Percentiles rank a stretch among this genome's conserved stretches.
Evolutionary conservation across 257 asterid species (phyloP).

Genomic region (Mentha longifolia): DNA sequence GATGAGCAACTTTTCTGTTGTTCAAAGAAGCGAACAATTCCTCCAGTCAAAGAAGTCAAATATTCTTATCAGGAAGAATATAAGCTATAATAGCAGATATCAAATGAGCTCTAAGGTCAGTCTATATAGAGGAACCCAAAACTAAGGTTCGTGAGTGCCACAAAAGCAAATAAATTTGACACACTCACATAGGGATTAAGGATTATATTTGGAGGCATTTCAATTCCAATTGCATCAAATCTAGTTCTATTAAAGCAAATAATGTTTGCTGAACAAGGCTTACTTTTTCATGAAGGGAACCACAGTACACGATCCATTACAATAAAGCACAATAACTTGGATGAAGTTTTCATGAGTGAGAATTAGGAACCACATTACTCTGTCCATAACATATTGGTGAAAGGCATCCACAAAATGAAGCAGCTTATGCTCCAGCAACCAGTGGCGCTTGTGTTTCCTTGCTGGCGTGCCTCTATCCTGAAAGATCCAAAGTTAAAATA

Average conservation of each 20-base stretch:
- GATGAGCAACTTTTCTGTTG: background rate
- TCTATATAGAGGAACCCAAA: background rate
- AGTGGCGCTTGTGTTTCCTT: constrained; percentile 74
- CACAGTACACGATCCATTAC: constrained; percentile 1
- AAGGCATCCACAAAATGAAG: constrained; percentile 98
- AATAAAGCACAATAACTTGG: constrained; percentile 11
- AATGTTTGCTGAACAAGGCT: background rate
- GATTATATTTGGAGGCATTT: background rate
- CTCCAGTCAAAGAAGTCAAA: background rate
- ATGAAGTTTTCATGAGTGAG: constrained; percentile 5
- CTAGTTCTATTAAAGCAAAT: background rate
- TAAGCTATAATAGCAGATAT: background rate
- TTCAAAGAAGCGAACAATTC: background rate
- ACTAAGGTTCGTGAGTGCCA: background rate
- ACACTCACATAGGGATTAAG: background rate
- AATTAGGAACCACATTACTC: constrained; percentile 55
- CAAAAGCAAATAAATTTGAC: background rate
- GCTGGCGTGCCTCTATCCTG: constrained; percentile 76
- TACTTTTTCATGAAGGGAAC: background rate
- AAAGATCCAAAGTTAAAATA: constrained; percentile 30
- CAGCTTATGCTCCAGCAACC: constrained; percentile 91
- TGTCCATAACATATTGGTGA: constrained; percentile 98
- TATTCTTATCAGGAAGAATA: background rate
- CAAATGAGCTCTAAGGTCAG: background rate
- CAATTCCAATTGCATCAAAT: background rate